Evolutionary conservation across 805 yeast genomes (phyloP).

Genomic region (Hanseniaspora jakobsenii): DNA sequence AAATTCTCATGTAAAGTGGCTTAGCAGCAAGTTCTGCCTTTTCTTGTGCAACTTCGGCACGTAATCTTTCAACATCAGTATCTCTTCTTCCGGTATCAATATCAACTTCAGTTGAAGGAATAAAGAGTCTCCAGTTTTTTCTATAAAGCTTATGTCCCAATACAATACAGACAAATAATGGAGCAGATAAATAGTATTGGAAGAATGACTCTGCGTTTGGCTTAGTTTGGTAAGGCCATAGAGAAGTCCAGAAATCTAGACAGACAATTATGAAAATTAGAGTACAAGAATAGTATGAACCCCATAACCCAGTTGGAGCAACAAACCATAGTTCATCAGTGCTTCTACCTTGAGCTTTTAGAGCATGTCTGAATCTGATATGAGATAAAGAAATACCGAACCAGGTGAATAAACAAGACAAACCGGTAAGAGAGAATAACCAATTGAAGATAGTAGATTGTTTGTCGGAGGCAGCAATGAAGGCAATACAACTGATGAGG

Average conservation of each 20-base stretch:
- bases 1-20: slow-evolving; percentile 38
- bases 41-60: slow-evolving; percentile 43
- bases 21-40: slow-evolving; percentile 31
- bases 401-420: slow-evolving; percentile 55
- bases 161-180: slow-evolving; percentile 49
- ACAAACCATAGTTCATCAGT: slow-evolving; percentile 54
- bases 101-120: slow-evolving; percentile 42
- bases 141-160: slow-evolving; percentile 46
- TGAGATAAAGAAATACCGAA: slow-evolving; percentile 47
- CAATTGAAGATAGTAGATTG: slow-evolving; percentile 49
- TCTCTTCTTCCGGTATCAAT: slow-evolving; percentile 53
- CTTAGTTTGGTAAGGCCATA: slow-evolving; percentile 46
- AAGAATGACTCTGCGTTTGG: slow-evolving; percentile 44
- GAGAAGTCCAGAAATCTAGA: slow-evolving; percentile 75
- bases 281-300: slow-evolving; percentile 50
- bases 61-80: slow-evolving; percentile 40
- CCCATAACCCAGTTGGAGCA: slow-evolving; percentile 56
- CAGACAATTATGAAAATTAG: slow-evolving; percentile 50
- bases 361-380: slow-evolving; percentile 51
- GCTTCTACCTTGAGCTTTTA: slow-evolving; percentile 51
- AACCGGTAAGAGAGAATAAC: slow-evolving; percentile 51
- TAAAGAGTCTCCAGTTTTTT: slow-evolving; percentile 31
- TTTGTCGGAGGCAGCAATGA: slow-evolving; percentile 42
- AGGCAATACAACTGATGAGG: slow-evolving; percentile 45
- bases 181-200: slow-evolving; percentile 51